These are phyloP conservation scores for Ocimum tenuiflorum DNA, from an alignment of 257 asterid species.

Conservation along the genomic window DNA sequence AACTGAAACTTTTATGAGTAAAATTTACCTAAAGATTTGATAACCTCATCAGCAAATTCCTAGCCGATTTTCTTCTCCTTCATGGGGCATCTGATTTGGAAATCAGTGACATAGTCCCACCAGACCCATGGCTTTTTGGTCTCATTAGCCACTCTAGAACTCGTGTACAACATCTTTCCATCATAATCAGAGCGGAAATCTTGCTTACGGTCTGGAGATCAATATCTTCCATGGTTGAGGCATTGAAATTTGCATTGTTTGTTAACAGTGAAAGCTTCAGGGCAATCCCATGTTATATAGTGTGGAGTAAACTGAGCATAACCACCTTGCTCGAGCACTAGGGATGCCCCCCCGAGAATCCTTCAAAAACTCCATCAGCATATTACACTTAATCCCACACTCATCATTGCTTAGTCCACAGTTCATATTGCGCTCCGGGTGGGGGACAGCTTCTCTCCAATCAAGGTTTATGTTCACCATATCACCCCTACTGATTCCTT, in stretches of 20 bases:
- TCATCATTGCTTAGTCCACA: constrained; percentile 48
- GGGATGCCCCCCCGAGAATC: constrained; percentile 49
- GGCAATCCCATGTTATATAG: constrained; percentile 51
- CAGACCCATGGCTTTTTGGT: constrained; percentile 41
- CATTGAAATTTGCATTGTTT: constrained; percentile 49
- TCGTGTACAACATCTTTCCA: constrained; percentile 46
- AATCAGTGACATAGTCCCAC: constrained; percentile 54
- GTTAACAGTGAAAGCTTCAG: constrained; percentile 40
- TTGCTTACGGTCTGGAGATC: constrained; percentile 50
- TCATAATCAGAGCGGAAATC: constrained; percentile 47
- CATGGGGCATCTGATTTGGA: constrained; percentile 50
- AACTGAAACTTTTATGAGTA: not conserved
- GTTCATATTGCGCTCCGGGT: constrained; percentile 51
- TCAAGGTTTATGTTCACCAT: constrained; percentile 49
- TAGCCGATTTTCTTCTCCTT: constrained; percentile 41
- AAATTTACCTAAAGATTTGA: constrained; percentile 37
- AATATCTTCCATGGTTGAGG: constrained; percentile 46
- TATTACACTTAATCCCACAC: constrained; percentile 43
- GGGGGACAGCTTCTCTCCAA: constrained; percentile 55
- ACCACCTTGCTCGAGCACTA: constrained; percentile 45
- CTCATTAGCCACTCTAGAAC: constrained; percentile 41
- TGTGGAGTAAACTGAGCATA: constrained; percentile 47
- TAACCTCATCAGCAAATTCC: constrained; percentile 42
- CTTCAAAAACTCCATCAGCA: constrained; percentile 43
- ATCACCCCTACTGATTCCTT: constrained; percentile 30